phyloP scores from a whole-genome alignment of 2,329 filamentous ascomycete species.

The Fusarium illudens region DNA sequence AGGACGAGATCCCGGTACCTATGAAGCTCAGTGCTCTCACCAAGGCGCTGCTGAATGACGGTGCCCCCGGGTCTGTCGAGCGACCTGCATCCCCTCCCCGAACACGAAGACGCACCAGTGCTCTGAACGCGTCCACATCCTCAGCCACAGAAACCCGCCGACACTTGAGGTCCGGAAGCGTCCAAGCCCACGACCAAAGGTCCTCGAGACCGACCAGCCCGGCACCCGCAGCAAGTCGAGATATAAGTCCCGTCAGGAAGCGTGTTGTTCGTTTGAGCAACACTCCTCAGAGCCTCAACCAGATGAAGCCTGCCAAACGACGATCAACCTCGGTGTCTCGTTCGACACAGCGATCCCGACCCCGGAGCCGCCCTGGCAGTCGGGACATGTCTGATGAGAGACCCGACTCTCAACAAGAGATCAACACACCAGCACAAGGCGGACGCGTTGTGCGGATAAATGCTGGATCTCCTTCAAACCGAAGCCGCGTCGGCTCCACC shows the following conservation, averaged over 20 bases:
- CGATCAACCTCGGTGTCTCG: slow-evolving; percentile 62
- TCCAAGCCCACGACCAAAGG: slow-evolving; percentile 49
- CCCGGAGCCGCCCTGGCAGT: slow-evolving; percentile 51
- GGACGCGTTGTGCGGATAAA: slow-evolving; percentile 65
- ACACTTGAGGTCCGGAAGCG: slow-evolving; percentile 58
- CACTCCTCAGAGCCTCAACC: slow-evolving; percentile 55
- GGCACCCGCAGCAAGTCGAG: slow-evolving; percentile 50
- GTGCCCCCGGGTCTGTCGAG: slow-evolving; percentile 57
- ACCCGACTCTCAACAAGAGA: slow-evolving; percentile 47
- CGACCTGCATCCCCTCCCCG: slow-evolving; percentile 55
- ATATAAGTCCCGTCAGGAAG: slow-evolving; percentile 63
- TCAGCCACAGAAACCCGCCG: slow-evolving; percentile 56
- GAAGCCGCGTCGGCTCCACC: slow-evolving; percentile 49
- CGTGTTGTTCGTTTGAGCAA: slow-evolving; percentile 66
- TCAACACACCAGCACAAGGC: slow-evolving; percentile 64
- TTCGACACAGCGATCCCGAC: slow-evolving; percentile 43
- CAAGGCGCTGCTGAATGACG: slow-evolving; percentile 79
- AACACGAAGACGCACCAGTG: slow-evolving; percentile 60
- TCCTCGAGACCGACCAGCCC: slow-evolving; percentile 56
- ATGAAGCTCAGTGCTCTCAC: slow-evolving; percentile 95
- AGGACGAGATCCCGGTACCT: slow-evolving; percentile 90
- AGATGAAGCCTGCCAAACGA: slow-evolving; percentile 53
- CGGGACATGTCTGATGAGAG: slow-evolving; percentile 55
- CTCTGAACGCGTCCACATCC: slow-evolving; percentile 55
- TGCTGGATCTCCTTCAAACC: slow-evolving; percentile 59